Base-by-base conservation (phyloP, 2,329 filamentous ascomycete species). In the Colletotrichum gigasporum region DNA sequence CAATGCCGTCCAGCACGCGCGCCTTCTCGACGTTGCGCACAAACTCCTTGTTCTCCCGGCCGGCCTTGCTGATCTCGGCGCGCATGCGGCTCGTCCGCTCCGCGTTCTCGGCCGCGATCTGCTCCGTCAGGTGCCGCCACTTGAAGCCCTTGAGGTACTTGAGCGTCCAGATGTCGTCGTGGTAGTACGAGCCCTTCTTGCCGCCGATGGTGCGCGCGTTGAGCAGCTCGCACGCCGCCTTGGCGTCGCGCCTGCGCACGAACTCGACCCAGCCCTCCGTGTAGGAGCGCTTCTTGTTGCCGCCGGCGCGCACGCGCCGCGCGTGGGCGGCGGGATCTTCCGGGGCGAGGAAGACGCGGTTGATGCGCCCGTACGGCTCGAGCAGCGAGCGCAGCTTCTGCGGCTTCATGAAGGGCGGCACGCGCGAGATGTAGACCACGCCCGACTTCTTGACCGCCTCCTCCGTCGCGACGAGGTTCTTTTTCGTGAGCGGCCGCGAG, bases 211-310 rank as follows among this genome's bases (percentile, higher is more conserved):
- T 92, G 67, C 86, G 87, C 41, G 91, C 90, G 73, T 96, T 96
- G 51, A 96, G 82, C 24, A 91, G 83, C 69, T 93, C 90, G 51
- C 89, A 91, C 0, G 87, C 90, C n/a, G 86, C 81, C 75, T 94
- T 93, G 34, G 93, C 93, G 67, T 94, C 89, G 67, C 85, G 84
- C 77, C 96, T 96, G 67, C 85, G 83, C 34, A 88, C 76, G 71
- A 95, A 96, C 75, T 96, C 93, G 26, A 96, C 88, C 93, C 93
- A 96, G 45, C 93, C 93, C 76, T 96, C 93, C 3, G 88, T 90
- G 78, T 89, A 96, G n/a, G 87, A 87, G 64, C 89, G 87, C 77
- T 94, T 93, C 80, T 94, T 94, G 80, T 95, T 96, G 63, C 93
- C 93, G 52, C 93, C 93, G 52, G 84, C 85, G 57, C 86, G 85